phyloP scores from a whole-genome alignment of 2,329 filamentous ascomycete species.

The Colletotrichum lindemuthianum region DNA sequence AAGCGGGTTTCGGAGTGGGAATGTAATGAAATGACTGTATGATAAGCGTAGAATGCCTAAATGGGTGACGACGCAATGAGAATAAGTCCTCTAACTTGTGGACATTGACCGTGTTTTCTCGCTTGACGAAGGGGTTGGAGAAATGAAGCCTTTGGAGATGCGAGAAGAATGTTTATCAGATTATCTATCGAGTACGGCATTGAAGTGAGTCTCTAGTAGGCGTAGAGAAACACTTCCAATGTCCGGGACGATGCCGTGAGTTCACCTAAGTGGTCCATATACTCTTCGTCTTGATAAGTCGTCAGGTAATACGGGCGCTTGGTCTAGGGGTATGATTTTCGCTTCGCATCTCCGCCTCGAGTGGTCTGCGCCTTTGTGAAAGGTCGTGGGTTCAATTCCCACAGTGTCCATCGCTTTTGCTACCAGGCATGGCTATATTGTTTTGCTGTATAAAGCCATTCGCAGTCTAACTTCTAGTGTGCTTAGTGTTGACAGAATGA shows the following conservation, averaged over 20 bases:
- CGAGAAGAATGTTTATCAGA: too few species aligned
- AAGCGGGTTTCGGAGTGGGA: not conserved
- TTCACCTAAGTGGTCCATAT: too few species aligned
- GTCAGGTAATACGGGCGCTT: slow-evolving; percentile 15
- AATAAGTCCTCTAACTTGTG: too few species aligned
- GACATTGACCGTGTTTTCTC: too few species aligned
- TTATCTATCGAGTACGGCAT: too few species aligned
- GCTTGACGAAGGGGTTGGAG: too few species aligned
- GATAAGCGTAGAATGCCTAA: not conserved
- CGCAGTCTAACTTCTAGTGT: rapidly evolving
- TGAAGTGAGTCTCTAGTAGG: too few species aligned
- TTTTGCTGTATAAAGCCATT: not conserved
- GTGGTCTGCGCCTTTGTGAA: slow-evolving; percentile 4
- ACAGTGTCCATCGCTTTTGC: slow-evolving; percentile 19
- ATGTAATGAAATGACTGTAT: slow-evolving; percentile 21
- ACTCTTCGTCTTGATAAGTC: rapidly evolving
- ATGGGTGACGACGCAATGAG: not conserved
- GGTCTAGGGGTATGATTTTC: slow-evolving; percentile 37
- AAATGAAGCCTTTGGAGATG: too few species aligned
- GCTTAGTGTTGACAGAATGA: too few species aligned
- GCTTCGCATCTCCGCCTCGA: slow-evolving; percentile 19
- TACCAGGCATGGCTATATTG: too few species aligned
- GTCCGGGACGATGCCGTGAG: too few species aligned
- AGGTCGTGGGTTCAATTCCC: slow-evolving; percentile 36
- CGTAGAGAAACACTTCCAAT: too few species aligned